A percentile compares a stretch with the other conserved stretches of the same genome.
Evolutionary conservation across 1,284 basidiomycete species (phyloP).

Genomic region (Termitomyces sp.): DNA sequence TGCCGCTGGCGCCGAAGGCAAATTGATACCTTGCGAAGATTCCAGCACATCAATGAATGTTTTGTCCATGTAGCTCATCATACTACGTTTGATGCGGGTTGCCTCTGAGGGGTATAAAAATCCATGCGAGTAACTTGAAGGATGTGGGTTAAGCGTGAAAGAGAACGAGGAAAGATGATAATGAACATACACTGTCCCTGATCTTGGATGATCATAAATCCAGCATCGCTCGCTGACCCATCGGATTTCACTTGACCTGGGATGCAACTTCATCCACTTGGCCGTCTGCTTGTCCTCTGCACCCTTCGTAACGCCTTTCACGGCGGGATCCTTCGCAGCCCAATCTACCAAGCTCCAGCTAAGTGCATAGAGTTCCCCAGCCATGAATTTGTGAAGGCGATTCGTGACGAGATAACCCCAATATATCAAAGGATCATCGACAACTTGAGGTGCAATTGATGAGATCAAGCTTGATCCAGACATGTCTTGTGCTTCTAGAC

Average conservation of each 20-base stretch:
- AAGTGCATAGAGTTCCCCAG: constrained; percentile 89
- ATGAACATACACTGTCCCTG: constrained; percentile 76
- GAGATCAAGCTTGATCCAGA: background rate
- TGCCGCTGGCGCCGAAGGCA: constrained; percentile 40
- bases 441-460: constrained; percentile 6
- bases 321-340: constrained; percentile 69
- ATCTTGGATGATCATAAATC: constrained; percentile 97
- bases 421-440: constrained; percentile 73
- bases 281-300: constrained; percentile 96
- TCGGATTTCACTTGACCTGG: constrained; percentile 72
- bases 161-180: background rate
- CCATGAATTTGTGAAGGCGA: constrained; percentile 90
- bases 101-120: constrained; percentile 95
- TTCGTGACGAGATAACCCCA: constrained; percentile 97
- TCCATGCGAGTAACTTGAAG: constrained; percentile 82
- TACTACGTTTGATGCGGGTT: constrained; percentile 53
- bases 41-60: constrained; percentile 27
- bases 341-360: constrained; percentile 90
- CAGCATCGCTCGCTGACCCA: constrained; percentile 94
- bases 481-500: constrained; percentile 1
- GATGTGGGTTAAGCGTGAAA: constrained; percentile 5
- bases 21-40: constrained; percentile 16
- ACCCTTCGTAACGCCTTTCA: constrained; percentile 70
- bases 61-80: constrained; percentile 39
- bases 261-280: constrained; percentile 91